phyloP scores from a whole-genome alignment of 2,329 filamentous ascomycete species.

The Paracoccidioides brasiliensis region DNA sequence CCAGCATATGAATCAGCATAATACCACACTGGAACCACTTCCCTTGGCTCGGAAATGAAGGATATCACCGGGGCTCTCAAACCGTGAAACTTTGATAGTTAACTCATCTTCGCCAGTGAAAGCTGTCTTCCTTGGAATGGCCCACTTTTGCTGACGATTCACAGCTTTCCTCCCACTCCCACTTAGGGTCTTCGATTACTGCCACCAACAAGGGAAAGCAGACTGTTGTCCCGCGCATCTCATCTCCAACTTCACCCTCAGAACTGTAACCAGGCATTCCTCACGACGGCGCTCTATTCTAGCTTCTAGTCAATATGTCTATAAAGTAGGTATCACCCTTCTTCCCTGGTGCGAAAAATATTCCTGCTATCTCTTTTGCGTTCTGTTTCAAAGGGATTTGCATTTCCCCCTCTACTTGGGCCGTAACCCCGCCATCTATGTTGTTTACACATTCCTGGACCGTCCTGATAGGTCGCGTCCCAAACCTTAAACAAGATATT shows the following conservation, averaged over 20 bases:
- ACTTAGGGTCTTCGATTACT: neutral
- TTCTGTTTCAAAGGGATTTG: neutral
- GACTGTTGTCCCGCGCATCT: neutral
- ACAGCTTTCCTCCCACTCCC: neutral
- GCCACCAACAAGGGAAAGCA: neutral
- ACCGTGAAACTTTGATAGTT: neutral
- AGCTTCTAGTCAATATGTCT: slow-evolving; percentile 22
- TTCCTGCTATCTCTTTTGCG: neutral
- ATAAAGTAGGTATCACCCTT: slow-evolving; percentile 25
- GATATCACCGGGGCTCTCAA: neutral
- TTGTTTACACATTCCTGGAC: neutral
- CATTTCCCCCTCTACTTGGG: neutral
- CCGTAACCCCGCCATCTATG: neutral
- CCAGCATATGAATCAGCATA: no score
- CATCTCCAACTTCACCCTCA: neutral
- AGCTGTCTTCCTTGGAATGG: neutral
- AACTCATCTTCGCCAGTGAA: neutral
- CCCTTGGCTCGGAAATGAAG: neutral
- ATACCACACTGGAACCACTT: neutral
- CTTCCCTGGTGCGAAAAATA: neutral
- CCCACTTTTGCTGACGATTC: neutral
- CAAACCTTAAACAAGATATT: neutral
- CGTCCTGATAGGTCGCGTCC: neutral
- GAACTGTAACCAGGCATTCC: neutral
- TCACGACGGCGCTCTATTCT: neutral